These are phyloP conservation scores for Talaromyces albobiverticillius DNA, from an alignment of 2,329 filamentous ascomycete species.

Conservation along the genomic window DNA sequence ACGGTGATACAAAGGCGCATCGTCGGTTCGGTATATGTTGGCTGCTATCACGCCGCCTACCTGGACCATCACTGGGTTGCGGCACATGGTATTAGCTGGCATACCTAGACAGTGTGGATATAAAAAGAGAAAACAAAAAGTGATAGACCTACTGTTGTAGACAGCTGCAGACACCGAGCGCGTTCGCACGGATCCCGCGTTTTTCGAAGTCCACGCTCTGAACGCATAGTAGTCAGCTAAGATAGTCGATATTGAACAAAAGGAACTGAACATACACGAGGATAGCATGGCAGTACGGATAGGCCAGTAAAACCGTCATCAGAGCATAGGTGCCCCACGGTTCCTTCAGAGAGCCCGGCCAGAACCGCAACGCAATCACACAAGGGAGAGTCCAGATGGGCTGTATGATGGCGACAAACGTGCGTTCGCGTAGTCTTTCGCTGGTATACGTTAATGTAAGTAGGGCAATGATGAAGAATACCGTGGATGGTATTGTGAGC, in stretches of 20 bases:
- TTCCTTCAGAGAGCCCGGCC: conserved; percentile 44
- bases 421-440: conserved; percentile 50
- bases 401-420: conserved; percentile 52
- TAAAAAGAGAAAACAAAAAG: conserved; percentile 18
- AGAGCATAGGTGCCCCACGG: conserved; percentile 54
- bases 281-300: conserved; percentile 55
- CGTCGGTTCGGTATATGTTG: conserved; percentile 52
- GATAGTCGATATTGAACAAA: neutral
- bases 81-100: neutral
- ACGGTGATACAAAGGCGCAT: conserved; percentile 55
- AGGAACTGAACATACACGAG: conserved; percentile 31
- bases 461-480: conserved; percentile 52
- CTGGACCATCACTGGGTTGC: conserved; percentile 24
- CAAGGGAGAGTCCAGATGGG: conserved; percentile 55
- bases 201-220: conserved; percentile 41
- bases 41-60: neutral
- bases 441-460: conserved; percentile 34
- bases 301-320: conserved; percentile 52
- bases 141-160: conserved; percentile 48
- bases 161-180: conserved; percentile 41
- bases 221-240: neutral
- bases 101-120: neutral
- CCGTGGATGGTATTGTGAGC: conserved; percentile 59
- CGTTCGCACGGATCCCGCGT: conserved; percentile 41
- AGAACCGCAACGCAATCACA: conserved; percentile 50